These are phyloP conservation scores for Epichloe bromicola DNA, from an alignment of 2,329 filamentous ascomycete genomes.

Conservation along the genomic window DNA sequence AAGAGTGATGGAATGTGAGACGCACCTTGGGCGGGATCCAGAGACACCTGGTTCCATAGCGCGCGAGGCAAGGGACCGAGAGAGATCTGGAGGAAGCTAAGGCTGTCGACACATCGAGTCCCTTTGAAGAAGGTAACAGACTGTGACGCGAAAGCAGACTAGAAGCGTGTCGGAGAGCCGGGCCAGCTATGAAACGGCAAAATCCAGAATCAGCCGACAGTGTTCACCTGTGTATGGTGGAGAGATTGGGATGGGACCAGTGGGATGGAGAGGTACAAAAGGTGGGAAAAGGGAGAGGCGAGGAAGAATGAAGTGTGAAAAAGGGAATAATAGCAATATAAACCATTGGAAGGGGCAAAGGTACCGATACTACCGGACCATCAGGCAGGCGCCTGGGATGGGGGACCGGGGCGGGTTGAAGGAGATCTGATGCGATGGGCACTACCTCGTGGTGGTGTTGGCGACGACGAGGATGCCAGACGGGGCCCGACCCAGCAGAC, in stretches of 20 bases:
- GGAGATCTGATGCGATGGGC: conserved; percentile 21
- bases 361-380: conserved; percentile 7
- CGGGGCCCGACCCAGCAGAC: not conserved
- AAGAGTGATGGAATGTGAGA: conserved; percentile 13
- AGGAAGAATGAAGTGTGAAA: not conserved
- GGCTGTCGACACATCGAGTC: conserved; percentile 24
- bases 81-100: conserved; percentile 23
- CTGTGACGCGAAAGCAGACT: conserved; percentile 11
- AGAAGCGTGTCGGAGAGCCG: conserved; percentile 5
- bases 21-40: conserved; percentile 25
- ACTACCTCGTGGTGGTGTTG: conserved; percentile 23
- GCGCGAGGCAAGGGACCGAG: conserved; percentile 22
- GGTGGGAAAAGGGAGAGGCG: not conserved
- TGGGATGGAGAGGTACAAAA: not conserved
- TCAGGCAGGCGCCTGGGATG: conserved; percentile 4
- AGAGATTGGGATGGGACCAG: not conserved
- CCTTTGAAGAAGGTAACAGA: conserved; percentile 8
- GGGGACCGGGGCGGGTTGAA: conserved; percentile 10
- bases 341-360: conserved; percentile 5
- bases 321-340: conserved; percentile 8
- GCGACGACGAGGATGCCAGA: conserved; percentile 9
- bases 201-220: conserved; percentile 5
- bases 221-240: not conserved
- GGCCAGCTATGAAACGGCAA: conserved; percentile 1
- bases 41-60: conserved; percentile 27